Conservation (phyloP, 2,329 filamentous ascomycete genomes). For the Penicillium palitans region DNA sequence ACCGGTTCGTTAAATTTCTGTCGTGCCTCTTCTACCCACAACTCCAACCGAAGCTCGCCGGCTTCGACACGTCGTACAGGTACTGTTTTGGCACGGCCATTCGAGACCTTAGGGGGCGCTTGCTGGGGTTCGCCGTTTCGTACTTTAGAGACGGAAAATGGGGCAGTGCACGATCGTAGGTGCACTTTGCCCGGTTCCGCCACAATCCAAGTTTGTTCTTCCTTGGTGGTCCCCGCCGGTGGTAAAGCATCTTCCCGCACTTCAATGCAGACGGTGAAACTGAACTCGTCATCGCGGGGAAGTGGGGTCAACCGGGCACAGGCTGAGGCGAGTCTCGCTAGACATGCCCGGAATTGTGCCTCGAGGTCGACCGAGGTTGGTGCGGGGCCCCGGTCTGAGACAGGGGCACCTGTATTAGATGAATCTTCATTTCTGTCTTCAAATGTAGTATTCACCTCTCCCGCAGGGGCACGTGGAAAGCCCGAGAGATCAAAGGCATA, state of each 20-base stretch:
- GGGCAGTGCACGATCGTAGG: slow-evolving; percentile 41
- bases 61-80: slow-evolving; percentile 64
- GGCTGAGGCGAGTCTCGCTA: slow-evolving; percentile 46
- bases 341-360: slow-evolving; percentile 51
- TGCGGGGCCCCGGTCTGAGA: slow-evolving; percentile 30
- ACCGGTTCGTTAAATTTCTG: slow-evolving; percentile 52
- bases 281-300: slow-evolving; percentile 50
- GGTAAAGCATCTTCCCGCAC: slow-evolving; percentile 49
- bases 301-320: slow-evolving; percentile 46
- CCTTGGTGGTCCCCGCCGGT: slow-evolving; percentile 48
- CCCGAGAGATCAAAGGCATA: slow-evolving; percentile 61
- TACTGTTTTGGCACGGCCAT: slow-evolving; percentile 56
- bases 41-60: slow-evolving; percentile 66
- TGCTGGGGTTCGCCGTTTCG: slow-evolving; percentile 40
- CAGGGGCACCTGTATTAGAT: slow-evolving; percentile 32
- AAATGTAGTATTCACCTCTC: slow-evolving; percentile 55
- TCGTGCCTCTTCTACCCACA: slow-evolving; percentile 68
- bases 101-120: slow-evolving; percentile 35
- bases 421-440: slow-evolving; percentile 42
- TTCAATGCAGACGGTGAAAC: slow-evolving; percentile 52
- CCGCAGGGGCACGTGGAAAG: slow-evolving; percentile 53
- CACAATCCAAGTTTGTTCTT: slow-evolving; percentile 62
- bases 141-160: slow-evolving; percentile 41
- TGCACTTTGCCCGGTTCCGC: slow-evolving; percentile 52
- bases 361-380: slow-evolving; percentile 46